A percentile compares a stretch with the other conserved stretches of the same genome.
phyloP scores from a whole-genome alignment of 2,329 filamentous ascomycete genomes.

The Bipolaris gigantea region DNA sequence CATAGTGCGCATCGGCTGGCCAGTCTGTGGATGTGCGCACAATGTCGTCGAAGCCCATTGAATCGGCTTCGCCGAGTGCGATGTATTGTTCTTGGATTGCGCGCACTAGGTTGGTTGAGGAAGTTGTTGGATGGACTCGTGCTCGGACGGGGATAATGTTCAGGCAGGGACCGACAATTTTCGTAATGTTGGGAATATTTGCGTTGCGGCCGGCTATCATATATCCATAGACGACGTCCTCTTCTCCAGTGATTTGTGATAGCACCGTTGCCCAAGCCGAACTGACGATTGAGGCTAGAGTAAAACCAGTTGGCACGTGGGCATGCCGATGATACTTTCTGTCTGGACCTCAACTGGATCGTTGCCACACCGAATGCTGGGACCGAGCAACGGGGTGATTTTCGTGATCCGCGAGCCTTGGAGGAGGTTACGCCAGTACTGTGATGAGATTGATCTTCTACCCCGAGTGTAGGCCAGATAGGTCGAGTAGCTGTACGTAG shows the following conservation, averaged over 20 bases:
- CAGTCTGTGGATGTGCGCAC: background rate
- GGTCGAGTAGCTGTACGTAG: background rate
- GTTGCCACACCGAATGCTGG: background rate
- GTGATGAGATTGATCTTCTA: background rate
- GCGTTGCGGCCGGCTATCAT: slow-evolving; percentile 40
- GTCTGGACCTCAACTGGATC: slow-evolving; percentile 35
- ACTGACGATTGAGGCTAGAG: slow-evolving; percentile 33
- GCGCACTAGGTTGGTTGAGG: slow-evolving; percentile 3
- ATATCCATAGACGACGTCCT: slow-evolving; percentile 28
- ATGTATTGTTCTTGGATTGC: slow-evolving; percentile 43
- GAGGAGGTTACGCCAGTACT: slow-evolving; percentile 12
- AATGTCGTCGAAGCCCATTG: background rate
- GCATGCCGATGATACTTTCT: background rate
- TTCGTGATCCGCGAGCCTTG: slow-evolving; percentile 10
- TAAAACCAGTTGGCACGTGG: slow-evolving; percentile 41
- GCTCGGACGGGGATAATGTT: slow-evolving; percentile 63
- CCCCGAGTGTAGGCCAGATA: background rate
- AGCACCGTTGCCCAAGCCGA: slow-evolving; percentile 45
- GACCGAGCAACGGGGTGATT: background rate
- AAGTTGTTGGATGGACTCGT: background rate
- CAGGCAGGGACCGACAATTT: slow-evolving; percentile 94
- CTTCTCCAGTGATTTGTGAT: slow-evolving; percentile 28
- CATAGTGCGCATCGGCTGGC: background rate
- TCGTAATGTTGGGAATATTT: slow-evolving; percentile 57
- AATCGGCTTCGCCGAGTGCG: slow-evolving; percentile 12